Conservation (phyloP, 2,329 filamentous ascomycete genomes). For the Phyllosticta citriasiana region DNA sequence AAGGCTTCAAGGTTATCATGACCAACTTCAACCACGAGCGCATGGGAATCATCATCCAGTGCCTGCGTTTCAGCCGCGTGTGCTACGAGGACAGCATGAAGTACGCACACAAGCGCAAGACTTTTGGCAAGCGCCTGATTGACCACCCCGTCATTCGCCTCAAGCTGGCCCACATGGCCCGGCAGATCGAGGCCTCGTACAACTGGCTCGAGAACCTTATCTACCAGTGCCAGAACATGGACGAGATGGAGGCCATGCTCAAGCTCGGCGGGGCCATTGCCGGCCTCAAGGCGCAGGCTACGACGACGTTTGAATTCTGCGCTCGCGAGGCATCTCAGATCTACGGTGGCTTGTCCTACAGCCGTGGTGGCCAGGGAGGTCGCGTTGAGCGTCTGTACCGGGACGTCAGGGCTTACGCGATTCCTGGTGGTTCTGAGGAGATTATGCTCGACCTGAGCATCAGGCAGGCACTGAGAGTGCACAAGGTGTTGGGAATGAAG, state of each 20-base stretch:
- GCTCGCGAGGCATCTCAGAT: conserved; percentile 94
- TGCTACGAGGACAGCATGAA: conserved; percentile 96
- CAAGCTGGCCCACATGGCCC: conserved; percentile 96
- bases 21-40: conserved; percentile 60
- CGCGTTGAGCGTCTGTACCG: conserved; percentile 93
- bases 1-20: conserved; percentile 71
- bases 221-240: conserved; percentile 88
- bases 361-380: conserved; percentile 82
- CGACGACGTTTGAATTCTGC: conserved; percentile 94
- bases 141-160: conserved; percentile 95
- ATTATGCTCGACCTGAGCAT: conserved; percentile 98
- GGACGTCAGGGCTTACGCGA: conserved; percentile 88
- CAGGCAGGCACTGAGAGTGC: conserved; percentile 77
- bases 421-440: conserved; percentile 92
- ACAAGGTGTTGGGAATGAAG: conserved; percentile 92
- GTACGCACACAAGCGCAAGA: conserved; percentile 93
- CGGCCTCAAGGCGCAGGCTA: conserved; percentile 85
- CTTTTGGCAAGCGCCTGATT: conserved; percentile 93
- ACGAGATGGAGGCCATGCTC: conserved; percentile 89
- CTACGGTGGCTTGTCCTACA: conserved; percentile 90
- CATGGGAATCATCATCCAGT: conserved; percentile 97
- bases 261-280: conserved; percentile 92
- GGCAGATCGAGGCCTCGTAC: conserved; percentile 94
- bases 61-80: conserved; percentile 85
- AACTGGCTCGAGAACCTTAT: conserved; percentile 94